phyloP scores from a whole-genome alignment of 768 basidiomycete genomes.

The Leccinum uliginosum region DNA sequence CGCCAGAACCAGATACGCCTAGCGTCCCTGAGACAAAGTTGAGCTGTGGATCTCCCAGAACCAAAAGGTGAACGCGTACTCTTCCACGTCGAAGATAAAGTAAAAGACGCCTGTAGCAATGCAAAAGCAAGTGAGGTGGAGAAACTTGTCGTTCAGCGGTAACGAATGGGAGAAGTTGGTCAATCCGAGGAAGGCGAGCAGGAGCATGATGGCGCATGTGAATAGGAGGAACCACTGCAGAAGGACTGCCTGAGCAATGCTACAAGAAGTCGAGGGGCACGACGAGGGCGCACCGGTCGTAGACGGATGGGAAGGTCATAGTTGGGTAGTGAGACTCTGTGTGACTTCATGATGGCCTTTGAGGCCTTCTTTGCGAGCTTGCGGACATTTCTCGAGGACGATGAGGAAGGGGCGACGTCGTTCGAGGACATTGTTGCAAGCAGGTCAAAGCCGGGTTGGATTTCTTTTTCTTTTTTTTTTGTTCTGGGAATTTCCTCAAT shows the following conservation, averaged over 20 bases:
- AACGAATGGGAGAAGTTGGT: conserved; percentile 62
- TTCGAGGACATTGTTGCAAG: conserved; percentile 4
- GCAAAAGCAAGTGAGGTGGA: conserved; percentile 75
- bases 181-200: conserved; percentile 73
- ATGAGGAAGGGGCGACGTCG: conserved; percentile 6
- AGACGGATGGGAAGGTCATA: conserved; percentile 69
- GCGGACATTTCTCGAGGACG: conserved; percentile 17
- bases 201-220: conserved; percentile 61
- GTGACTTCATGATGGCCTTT: conserved; percentile 69
- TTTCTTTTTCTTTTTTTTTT: background rate
- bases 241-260: conserved; percentile 3
- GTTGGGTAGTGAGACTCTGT: conserved; percentile 56
- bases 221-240: conserved; percentile 77
- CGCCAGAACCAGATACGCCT: conserved; percentile 88
- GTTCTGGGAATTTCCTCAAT: background rate
- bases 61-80: conserved; percentile 47
- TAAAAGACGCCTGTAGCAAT: conserved; percentile 79
- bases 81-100: conserved; percentile 84
- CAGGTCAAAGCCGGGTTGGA: background rate
- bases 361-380: conserved; percentile 42
- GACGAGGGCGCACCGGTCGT: conserved; percentile 50
- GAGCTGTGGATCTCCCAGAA: background rate
- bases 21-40: conserved; percentile 49
- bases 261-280: background rate
- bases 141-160: conserved; percentile 73